These are phyloP conservation scores for Prunus padus DNA, from an alignment of 306 rosid species.

Conservation along the genomic window DNA sequence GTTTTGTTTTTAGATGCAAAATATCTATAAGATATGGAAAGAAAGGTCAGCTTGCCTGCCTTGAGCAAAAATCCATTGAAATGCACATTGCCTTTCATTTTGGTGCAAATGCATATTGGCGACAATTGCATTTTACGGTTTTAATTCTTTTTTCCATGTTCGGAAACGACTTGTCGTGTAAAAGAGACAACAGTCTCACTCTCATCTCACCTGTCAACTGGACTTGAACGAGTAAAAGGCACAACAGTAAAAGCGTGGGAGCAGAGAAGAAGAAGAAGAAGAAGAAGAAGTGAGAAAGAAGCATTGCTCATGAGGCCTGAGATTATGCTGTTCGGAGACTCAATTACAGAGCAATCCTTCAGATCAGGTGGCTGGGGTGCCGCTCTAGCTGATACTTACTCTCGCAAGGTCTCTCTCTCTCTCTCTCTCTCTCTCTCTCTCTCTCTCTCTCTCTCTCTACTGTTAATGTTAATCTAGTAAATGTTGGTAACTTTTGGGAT, in stretches of 20 bases:
- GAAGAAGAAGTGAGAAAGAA: not conserved
- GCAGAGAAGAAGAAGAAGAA: not conserved
- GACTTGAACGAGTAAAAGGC: not conserved
- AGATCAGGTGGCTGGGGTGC: constrained; percentile 74
- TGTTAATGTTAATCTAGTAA: not conserved
- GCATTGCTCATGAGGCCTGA: constrained; percentile 48
- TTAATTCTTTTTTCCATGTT: too few species aligned
- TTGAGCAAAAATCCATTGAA: too few species aligned
- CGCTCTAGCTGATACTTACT: constrained; percentile 63
- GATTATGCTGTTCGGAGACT: constrained; percentile 83
- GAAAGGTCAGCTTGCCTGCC: too few species aligned
- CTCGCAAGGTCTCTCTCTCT: constrained; percentile 61
- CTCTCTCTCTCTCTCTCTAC: not conserved
- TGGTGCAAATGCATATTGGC: not conserved
- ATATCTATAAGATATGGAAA: too few species aligned
- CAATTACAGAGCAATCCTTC: constrained; percentile 69
- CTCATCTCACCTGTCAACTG: not conserved
- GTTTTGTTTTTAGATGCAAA: too few species aligned
- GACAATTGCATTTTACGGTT: not conserved
- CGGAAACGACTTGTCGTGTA: not conserved
- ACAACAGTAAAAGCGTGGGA: not conserved
- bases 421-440: not conserved
- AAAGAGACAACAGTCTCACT: not conserved
- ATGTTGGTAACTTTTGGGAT: not conserved
- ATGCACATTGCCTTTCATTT: not conserved